Evolutionary conservation across 768 basidiomycete genomes (phyloP), one percentile per base, ranked within the genome.

Genomic region (Auricularia sp.): DNA sequence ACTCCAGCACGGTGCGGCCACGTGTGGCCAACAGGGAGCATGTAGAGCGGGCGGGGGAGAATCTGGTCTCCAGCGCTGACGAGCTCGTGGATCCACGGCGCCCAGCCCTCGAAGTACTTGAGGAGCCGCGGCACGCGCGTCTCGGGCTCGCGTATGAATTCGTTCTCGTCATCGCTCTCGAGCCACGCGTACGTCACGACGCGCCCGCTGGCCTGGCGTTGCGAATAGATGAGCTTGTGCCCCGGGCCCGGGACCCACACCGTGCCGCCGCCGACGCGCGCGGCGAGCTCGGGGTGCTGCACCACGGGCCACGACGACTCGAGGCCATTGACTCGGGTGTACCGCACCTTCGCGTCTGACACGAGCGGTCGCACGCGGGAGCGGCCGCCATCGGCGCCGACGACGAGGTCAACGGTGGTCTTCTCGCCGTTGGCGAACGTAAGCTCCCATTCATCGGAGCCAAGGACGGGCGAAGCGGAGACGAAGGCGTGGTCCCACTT

Each of bases 381-480:
- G 64, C 67, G 72, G 3, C 71, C 65, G 1, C 72, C 72, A 51
- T 73, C 72, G 29, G 71, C 71, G 12, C 72, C 72, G 12, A 73
- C 61, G n/a, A 73, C 43, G 61, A 69, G 47, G 47, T 51, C 47
- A 16, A 51, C 8, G 21, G 47, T 51, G 18, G 47, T 18, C 47
- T 51, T 51, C 18, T 18, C 14, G 47, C 47, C 47, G 47, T 51
- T 51, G 18, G 47, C 47, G 21, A 51, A 51, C 47, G 47, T 18
- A 18, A 51, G 5, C 47, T 51, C 47, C 47, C 47, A 51, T 6
- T 21, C 47, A 1, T 18, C 3, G 16, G 11, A 6, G 5, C 21
- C 47, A 18, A 18, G 12, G 7, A 47, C 21, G 18, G 63, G 42
- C 18, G 62, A 3, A 36, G 51, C 36, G 12, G 58, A 35, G 35